Base-by-base conservation (phyloP, 441 rosid species). In the Euphorbia corollata region DNA sequence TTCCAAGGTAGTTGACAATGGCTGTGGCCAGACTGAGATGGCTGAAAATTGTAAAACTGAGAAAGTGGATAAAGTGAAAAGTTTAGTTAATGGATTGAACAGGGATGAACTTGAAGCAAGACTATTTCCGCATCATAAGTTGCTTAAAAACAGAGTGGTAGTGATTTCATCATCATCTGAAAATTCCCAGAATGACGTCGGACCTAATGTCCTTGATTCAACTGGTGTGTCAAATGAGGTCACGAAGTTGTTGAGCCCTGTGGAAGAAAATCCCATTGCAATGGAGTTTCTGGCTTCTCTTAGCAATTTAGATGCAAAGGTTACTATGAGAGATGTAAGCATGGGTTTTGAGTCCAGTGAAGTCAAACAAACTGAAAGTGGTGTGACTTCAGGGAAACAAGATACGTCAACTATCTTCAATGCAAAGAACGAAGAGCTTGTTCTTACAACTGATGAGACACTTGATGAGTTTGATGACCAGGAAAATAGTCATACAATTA, bases 41-140 rank as follows among this genome's bases (percentile, higher is more conserved):
- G 67, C 30, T 2, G 86, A 78, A 54, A 73, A 77, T 58, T 67
- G 7, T 65, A 75, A 77, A 73, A 36, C 43, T 68, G 74, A 64
- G 74, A 74, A 69, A 71, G 73, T 56, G 58, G 75, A 59, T 13
- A 77, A 64, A 30, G 78, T 43, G 6, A 86, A 80, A 74, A 19
- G 69, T 74, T 82, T 76, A 1, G 86, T 81, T 54, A 92, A 84
- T 74, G 92, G 81, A 57, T 61, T 90, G 79, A 84, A 76, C 34
- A 74, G 75, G 51, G 90, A 86, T 72, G 93, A 88, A 75, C 77
- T 95, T 27, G 99, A 95, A 80, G 96, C 85, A 56, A 87, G 96
- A 59, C 85, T 95, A n/a, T 86, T 92, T 77, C 98, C 99, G 68
- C 97, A 95, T 81, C 98, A 90, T 59, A 92, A 84, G 80, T 78